Evolutionary conservation across 805 yeast species (phyloP).

Genomic region (Cyberlindnera euphorbiiphila): DNA sequence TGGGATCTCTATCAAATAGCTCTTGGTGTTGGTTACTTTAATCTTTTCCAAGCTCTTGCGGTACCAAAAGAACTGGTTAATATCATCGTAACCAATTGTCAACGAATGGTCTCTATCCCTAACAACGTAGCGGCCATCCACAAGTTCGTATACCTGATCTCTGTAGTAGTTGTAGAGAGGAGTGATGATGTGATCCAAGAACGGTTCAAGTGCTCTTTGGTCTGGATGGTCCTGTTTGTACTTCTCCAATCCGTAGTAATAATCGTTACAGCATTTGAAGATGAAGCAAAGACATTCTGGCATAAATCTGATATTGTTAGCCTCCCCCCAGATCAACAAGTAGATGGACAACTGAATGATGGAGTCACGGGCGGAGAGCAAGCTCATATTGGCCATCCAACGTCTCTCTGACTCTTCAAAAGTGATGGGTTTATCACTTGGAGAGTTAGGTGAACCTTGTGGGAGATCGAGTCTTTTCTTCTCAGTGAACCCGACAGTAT

Average conservation of each 20-base stretch:
- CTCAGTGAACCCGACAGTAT: constrained; percentile 37
- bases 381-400: constrained; percentile 51
- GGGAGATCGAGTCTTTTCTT: constrained; percentile 3
- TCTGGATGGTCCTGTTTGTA: constrained; percentile 31
- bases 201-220: constrained; percentile 32
- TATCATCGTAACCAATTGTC: constrained; percentile 84
- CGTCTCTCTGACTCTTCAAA: constrained; percentile 43
- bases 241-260: constrained; percentile 45
- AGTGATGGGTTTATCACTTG: constrained; percentile 11
- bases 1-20: constrained; percentile 32
- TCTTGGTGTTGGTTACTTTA: constrained; percentile 39
- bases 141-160: constrained; percentile 46
- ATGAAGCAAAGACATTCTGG: constrained; percentile 87
- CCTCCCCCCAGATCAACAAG: constrained; percentile 85
- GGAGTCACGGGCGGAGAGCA: constrained; percentile 48
- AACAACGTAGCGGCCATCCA: constrained; percentile 41
- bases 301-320: constrained; percentile 79
- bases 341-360: constrained; percentile 64
- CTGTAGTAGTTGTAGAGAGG: constrained; percentile 66
- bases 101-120: constrained; percentile 61
- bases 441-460: neutral
- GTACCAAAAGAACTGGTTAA: constrained; percentile 86
- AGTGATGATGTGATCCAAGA: constrained; percentile 65
- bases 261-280: constrained; percentile 75
- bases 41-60: constrained; percentile 62